phyloP scores from a whole-genome alignment of 345 rosid species.

The Salix exigua region DNA sequence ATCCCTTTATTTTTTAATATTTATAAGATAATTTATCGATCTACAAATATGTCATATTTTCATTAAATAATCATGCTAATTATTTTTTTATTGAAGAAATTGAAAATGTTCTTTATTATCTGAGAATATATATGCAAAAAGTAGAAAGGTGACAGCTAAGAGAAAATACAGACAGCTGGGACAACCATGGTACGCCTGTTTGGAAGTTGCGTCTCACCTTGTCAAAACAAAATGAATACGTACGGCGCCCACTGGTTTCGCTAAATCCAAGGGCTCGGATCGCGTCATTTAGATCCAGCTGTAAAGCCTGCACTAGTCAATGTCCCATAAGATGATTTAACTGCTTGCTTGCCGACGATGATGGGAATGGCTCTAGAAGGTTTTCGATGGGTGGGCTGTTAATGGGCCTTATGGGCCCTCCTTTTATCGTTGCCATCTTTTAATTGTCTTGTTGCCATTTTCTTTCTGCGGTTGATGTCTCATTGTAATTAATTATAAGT shows the following conservation, averaged over 20 bases:
- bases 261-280: not conserved
- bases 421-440: too few species aligned
- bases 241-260: not conserved
- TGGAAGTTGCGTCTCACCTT: not conserved
- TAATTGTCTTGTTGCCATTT: too few species aligned
- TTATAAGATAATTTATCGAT: too few species aligned
- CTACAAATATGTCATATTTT: too few species aligned
- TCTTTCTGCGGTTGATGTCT: too few species aligned
- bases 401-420: not conserved
- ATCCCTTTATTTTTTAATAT: too few species aligned
- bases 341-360: not conserved
- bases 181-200: not conserved
- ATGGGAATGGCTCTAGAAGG: not conserved
- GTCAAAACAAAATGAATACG: not conserved
- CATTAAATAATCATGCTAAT: too few species aligned
- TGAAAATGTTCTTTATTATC: too few species aligned
- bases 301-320: not conserved
- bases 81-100: too few species aligned
- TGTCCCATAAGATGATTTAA: not conserved
- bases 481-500: too few species aligned
- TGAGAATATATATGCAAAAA: not conserved
- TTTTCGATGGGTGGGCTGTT: not conserved
- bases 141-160: constrained; percentile 3
- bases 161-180: constrained; percentile 4
- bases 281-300: constrained; percentile 3